Evolutionary conservation across 805 yeast species (phyloP).

Genomic region (Blastobotrys terrestris): DNA sequence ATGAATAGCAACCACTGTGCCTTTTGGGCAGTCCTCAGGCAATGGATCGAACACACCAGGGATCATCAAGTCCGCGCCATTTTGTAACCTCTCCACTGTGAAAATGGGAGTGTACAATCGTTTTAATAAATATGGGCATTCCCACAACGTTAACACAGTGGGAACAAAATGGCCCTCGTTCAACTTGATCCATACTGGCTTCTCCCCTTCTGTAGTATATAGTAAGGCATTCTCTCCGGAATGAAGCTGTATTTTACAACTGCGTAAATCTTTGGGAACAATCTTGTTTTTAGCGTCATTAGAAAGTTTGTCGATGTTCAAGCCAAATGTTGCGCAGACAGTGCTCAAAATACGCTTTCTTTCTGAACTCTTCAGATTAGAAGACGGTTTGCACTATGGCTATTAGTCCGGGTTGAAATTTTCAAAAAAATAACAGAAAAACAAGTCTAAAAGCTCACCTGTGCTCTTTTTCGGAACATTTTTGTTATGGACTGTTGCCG

Average conservation of each 20-base stretch:
- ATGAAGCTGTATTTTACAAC: slow-evolving; percentile 53
- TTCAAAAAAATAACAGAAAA: neutral
- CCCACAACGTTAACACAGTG: slow-evolving; percentile 64
- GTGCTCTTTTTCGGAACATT: slow-evolving; percentile 5
- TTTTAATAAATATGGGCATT: slow-evolving; percentile 59
- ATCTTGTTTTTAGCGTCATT: slow-evolving; percentile 38
- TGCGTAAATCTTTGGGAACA: slow-evolving; percentile 52
- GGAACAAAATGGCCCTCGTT: slow-evolving; percentile 41
- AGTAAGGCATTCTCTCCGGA: slow-evolving; percentile 51
- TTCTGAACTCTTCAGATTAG: slow-evolving; percentile 80
- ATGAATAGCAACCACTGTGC: slow-evolving; percentile 66
- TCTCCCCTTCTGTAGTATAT: slow-evolving; percentile 48
- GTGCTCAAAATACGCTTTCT: slow-evolving; percentile 47
- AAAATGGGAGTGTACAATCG: slow-evolving; percentile 62
- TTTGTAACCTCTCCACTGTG: slow-evolving; percentile 62
- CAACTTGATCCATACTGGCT: slow-evolving; percentile 65
- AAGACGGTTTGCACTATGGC: slow-evolving; percentile 51
- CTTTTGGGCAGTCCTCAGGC: slow-evolving; percentile 42
- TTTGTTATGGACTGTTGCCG: too few species aligned
- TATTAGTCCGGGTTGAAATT: neutral
- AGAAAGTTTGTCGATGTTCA: slow-evolving; percentile 30
- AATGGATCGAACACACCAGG: slow-evolving; percentile 49
- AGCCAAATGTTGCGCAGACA: slow-evolving; percentile 37
- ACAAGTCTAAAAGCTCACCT: too few species aligned
- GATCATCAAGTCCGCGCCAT: slow-evolving; percentile 61